phyloP scores from a whole-genome alignment of 2,329 filamentous ascomycete genomes.

The Diplocarpon mali region DNA sequence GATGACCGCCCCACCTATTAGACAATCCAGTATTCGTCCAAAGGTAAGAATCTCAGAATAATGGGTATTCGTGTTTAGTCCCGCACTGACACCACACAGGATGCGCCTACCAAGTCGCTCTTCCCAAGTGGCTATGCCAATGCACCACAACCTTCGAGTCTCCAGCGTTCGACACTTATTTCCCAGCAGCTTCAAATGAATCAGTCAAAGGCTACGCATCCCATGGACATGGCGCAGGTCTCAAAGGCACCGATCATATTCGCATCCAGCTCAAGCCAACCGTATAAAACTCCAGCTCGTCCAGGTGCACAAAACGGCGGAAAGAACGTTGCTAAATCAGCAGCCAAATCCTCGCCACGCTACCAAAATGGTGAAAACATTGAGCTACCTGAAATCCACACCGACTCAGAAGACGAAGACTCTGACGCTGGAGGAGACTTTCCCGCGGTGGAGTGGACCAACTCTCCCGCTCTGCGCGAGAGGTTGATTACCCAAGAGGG shows the following conservation, averaged over 20 bases:
- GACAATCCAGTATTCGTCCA: slow-evolving; percentile 57
- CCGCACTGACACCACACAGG: slow-evolving; percentile 36
- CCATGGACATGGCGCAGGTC: slow-evolving; percentile 76
- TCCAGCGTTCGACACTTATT: slow-evolving; percentile 48
- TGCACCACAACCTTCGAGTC: slow-evolving; percentile 35
- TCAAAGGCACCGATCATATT: slow-evolving; percentile 87
- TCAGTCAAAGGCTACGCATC: slow-evolving; percentile 52
- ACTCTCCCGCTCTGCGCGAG: slow-evolving; percentile 69
- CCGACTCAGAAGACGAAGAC: slow-evolving; percentile 84
- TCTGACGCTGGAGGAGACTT: slow-evolving; percentile 48
- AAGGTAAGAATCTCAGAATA: slow-evolving; percentile 26
- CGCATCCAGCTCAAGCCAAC: slow-evolving; percentile 52
- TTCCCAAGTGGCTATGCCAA: slow-evolving; percentile 52
- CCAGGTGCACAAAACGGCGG: slow-evolving; percentile 31
- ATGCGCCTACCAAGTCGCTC: slow-evolving; percentile 46
- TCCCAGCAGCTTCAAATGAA: slow-evolving; percentile 56
- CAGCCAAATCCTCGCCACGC: slow-evolving; percentile 61
- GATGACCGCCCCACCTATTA: slow-evolving; percentile 74
- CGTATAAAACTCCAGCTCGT: slow-evolving; percentile 59
- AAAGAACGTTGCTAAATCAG: slow-evolving; percentile 48
- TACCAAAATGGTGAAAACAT: slow-evolving; percentile 87
- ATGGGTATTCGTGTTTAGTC: slow-evolving; percentile 1
- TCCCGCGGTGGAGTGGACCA: slow-evolving; percentile 70
- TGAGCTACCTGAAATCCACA: slow-evolving; percentile 87
- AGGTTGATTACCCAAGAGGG: slow-evolving; percentile 73